These are phyloP conservation scores for Penicillium psychrosexuale DNA, from an alignment of 2,329 filamentous ascomycete genomes.

Conservation along the genomic window DNA sequence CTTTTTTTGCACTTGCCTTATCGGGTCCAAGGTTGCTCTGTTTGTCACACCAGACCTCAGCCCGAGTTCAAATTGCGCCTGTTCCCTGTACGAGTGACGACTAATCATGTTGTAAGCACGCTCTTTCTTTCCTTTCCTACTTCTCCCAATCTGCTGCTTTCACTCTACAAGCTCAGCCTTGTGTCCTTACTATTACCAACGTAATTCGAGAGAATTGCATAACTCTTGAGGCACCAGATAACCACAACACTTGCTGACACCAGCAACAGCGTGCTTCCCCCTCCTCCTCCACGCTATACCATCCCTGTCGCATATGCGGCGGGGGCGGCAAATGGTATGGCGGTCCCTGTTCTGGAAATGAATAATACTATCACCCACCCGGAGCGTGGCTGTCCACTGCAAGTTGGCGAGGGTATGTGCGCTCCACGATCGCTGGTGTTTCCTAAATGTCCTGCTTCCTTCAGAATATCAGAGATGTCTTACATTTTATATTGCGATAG, in stretches of 20 bases:
- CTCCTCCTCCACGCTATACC: conserved; percentile 81
- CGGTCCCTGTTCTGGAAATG: conserved; percentile 80
- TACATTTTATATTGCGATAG: conserved; percentile 46
- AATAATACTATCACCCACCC: conserved; percentile 84
- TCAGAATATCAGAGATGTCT: conserved; percentile 8
- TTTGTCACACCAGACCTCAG: conserved; percentile 11
- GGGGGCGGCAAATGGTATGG: conserved; percentile 64
- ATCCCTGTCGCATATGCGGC: conserved; percentile 70
- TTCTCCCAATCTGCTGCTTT: not conserved
- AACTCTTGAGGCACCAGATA: not conserved
- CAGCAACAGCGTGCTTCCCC: conserved; percentile 68
- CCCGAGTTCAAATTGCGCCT: conserved; percentile 11
- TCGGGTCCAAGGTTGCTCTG: conserved; percentile 1
- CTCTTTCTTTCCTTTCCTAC: not conserved
- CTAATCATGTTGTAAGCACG: conserved; percentile 27
- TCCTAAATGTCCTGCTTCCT: not conserved
- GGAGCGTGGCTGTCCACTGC: conserved; percentile 80
- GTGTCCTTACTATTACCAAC: not conserved
- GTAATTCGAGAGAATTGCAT: not conserved
- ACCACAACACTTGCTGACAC: conserved; percentile 15
- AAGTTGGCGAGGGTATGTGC: conserved; percentile 80
- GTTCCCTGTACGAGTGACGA: conserved; percentile 8
- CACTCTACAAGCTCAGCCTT: not conserved
- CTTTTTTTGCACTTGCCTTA: not conserved
- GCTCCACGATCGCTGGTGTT: not conserved